Base-by-base conservation (phyloP, 805 yeast species). In the Yarrowia osloensis region DNA sequence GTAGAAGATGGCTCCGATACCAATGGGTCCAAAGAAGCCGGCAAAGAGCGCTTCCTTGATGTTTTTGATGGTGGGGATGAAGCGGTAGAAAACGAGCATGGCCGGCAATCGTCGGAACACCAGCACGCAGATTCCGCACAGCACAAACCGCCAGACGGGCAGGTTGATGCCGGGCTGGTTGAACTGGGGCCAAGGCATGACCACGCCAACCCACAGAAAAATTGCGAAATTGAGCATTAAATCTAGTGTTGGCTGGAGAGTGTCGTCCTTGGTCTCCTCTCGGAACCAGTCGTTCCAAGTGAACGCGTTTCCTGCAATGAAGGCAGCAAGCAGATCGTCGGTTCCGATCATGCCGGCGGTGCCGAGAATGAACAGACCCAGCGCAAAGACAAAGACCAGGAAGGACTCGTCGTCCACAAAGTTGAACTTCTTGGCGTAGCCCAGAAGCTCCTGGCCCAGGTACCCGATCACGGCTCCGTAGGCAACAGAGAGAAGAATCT, bases 11-110 rank as follows among this genome's bases (percentile, higher is more conserved):
- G 88, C 89, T 35, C 88, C 88, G 3, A 86, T 88, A 26, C 92
- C 92, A 73, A 88, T 86, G 17, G 92, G 92, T 42, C 92, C 92
- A 73, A 88, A 88, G 77, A 86, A 90, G 52, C 92, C 92, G 69
- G 87, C 85, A 73, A 88, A 86, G 5, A 88, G 71, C 0, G 90
- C 90, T 73, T 88, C 91, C 73, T 86, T 81, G 86, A 89, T 84
- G 40, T 84, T 80, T 67, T 82, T 82, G 42, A 88, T 81, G 71
- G 86, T 88, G 1, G 90, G 89, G 28, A 85, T 83, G 19, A 86
- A 71, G 0, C 84, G 85, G 73, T 86, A 86, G 31, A 85, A 77
- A 0, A 67, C 81, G 40, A 87, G 71, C 15, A 75, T 44, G 6
- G 72, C 74, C 0, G 81, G 81, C 3, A 78, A 70, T 11, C 81